Evolutionary conservation across 352 stramenopile genomes (phyloP).

Genomic region (Aphanomyces astaci): DNA sequence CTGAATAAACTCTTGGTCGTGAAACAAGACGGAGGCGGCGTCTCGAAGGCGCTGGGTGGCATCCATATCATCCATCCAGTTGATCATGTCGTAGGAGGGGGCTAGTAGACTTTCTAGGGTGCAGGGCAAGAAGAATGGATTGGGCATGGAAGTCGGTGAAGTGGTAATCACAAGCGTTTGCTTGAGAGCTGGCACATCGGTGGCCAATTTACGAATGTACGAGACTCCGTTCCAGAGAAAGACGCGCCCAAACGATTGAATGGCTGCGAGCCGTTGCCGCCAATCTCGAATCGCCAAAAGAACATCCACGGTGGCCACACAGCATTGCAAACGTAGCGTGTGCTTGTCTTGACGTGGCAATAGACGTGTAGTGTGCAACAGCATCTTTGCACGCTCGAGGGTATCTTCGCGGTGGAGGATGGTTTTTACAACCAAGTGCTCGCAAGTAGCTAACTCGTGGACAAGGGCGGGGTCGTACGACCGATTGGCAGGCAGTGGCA

Average conservation of each 20-base stretch:
- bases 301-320: not conserved
- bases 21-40: not conserved
- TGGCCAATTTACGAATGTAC: conserved; percentile 3
- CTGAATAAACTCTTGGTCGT: not conserved
- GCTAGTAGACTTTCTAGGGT: not conserved
- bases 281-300: conserved; percentile 9
- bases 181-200: not conserved
- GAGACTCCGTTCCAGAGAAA: not conserved
- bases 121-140: conserved; percentile 3
- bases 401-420: conserved; percentile 1
- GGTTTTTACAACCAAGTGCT: not conserved
- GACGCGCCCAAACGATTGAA: not conserved
- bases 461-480: not conserved
- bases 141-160: not conserved
- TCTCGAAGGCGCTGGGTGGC: not conserved
- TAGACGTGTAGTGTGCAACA: not conserved
- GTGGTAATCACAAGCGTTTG: not conserved
- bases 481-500: not conserved
- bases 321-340: not conserved
- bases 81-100: not conserved
- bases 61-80: not conserved
- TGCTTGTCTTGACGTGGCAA: not conserved
- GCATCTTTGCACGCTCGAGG: not conserved
- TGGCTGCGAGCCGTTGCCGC: not conserved
- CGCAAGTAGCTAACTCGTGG: not conserved